A percentile compares a stretch with the other conserved stretches of the same genome.
These are phyloP conservation scores for Physocladia obscura DNA, from an alignment of 192 early-diverging fungal species.

Conservation along the genomic window DNA sequence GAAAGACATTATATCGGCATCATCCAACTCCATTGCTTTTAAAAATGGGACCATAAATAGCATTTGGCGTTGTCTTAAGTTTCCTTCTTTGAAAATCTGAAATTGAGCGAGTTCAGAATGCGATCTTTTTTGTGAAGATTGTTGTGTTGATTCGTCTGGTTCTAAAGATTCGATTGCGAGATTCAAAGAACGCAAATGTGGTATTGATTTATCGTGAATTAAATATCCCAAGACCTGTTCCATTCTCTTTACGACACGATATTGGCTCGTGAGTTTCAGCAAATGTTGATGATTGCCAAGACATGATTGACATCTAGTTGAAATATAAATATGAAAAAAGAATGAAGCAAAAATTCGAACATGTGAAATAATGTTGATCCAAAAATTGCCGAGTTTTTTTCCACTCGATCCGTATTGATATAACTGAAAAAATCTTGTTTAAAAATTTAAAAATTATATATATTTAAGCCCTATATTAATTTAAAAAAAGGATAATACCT, in stretches of 20 bases:
- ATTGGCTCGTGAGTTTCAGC: slow-evolving; percentile 7
- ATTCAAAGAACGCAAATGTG: slow-evolving; percentile 7
- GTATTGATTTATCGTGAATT: background rate
- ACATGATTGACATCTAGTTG: slow-evolving; percentile 12
- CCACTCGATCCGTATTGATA: slow-evolving; percentile 14
- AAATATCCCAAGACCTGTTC: slow-evolving; percentile 16
- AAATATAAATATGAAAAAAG: background rate
- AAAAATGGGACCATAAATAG: slow-evolving; percentile 21
- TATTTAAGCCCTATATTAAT: background rate
- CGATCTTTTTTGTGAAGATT: background rate
- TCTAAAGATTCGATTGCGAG: slow-evolving; percentile 16
- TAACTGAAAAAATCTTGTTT: slow-evolving; percentile 9
- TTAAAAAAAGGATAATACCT: background rate
- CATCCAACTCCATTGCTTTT: slow-evolving; percentile 22
- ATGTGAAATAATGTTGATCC: slow-evolving; percentile 16
- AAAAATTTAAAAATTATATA: background rate
- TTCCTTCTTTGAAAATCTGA: slow-evolving; percentile 9
- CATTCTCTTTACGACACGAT: slow-evolving; percentile 22
- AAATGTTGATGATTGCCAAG: slow-evolving; percentile 1
- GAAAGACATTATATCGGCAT: background rate
- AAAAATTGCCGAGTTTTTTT: slow-evolving; percentile 1
- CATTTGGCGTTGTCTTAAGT: slow-evolving; percentile 15
- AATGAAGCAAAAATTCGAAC: background rate
- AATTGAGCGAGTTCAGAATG: slow-evolving; percentile 16
- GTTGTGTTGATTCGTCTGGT: background rate